phyloP scores from a whole-genome alignment of 1,284 basidiomycete species.

The Wallemia hederae region DNA sequence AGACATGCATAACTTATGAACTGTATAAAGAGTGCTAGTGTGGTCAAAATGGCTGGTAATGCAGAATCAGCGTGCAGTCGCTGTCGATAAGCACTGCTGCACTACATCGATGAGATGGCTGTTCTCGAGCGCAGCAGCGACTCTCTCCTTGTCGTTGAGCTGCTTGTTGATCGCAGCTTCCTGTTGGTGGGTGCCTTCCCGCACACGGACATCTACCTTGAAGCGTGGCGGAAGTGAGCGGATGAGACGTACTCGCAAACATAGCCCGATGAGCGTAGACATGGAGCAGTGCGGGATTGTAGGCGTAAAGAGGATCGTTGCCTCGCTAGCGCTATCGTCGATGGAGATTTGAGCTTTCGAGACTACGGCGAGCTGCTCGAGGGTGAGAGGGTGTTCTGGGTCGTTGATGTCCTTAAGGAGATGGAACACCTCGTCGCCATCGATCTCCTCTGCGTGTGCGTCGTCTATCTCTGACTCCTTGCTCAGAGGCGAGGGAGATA shows the following conservation, averaged over 20 bases:
- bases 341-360: slow-evolving; percentile 62
- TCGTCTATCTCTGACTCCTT: not conserved
- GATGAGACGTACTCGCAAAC: slow-evolving; percentile 66
- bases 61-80: slow-evolving; percentile 8
- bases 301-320: slow-evolving; percentile 74
- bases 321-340: slow-evolving; percentile 25
- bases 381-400: slow-evolving; percentile 79
- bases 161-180: slow-evolving; percentile 89
- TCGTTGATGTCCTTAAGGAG: slow-evolving; percentile 78
- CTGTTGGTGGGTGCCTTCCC: slow-evolving; percentile 81
- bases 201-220: slow-evolving; percentile 80
- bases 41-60: no score
- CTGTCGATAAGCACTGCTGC: slow-evolving; percentile 46
- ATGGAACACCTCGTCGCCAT: slow-evolving; percentile 15
- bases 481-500: not conserved
- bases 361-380: slow-evolving; percentile 88
- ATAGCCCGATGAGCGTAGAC: slow-evolving; percentile 87
- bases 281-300: slow-evolving; percentile 95
- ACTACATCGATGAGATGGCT: slow-evolving; percentile 56
- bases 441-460: not conserved
- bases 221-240: slow-evolving; percentile 70
- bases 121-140: slow-evolving; percentile 89
- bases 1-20: not conserved
- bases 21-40: not conserved
- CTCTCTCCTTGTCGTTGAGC: slow-evolving; percentile 92